Evolutionary conservation across 2,329 filamentous ascomycete genomes (phyloP).

Genomic region (Cercospora citrullina): DNA sequence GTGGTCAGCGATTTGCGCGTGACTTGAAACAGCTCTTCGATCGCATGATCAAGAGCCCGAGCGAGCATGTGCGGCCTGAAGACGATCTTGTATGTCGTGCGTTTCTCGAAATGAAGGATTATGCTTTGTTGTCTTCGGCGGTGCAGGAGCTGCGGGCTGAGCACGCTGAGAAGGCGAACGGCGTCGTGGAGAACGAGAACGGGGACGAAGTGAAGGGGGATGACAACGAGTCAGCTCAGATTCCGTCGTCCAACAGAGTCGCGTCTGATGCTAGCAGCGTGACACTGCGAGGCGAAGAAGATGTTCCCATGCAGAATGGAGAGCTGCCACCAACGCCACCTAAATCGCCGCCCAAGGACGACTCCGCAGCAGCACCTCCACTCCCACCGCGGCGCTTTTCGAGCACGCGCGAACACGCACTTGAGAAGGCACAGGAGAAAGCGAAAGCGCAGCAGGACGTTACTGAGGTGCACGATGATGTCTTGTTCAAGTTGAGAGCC

Average conservation of each 20-base stretch:
- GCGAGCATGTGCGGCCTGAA: conserved; percentile 36
- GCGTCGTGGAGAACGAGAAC: neutral
- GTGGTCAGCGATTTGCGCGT: conserved; percentile 39
- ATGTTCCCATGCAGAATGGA: conserved; percentile 29
- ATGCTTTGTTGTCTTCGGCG: conserved; percentile 27
- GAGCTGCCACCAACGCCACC: conserved; percentile 35
- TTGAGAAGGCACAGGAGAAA: conserved; percentile 57
- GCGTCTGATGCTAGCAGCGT: conserved; percentile 30
- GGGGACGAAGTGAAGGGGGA: neutral
- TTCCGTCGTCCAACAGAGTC: neutral
- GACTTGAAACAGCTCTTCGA: conserved; percentile 40
- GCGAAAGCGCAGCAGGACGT: conserved; percentile 80
- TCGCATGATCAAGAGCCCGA: conserved; percentile 39
- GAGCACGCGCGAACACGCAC: conserved; percentile 31
- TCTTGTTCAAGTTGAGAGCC: conserved; percentile 85
- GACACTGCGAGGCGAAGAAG: conserved; percentile 31
- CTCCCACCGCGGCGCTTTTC: conserved; percentile 47
- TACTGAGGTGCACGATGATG: conserved; percentile 90
- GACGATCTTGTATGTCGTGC: conserved; percentile 40
- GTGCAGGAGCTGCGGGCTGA: conserved; percentile 19
- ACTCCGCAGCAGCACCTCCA: conserved; percentile 48
- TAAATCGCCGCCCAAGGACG: conserved; percentile 41
- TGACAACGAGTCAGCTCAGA: neutral
- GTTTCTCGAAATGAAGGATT: conserved; percentile 36
- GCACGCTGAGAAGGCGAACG: conserved; percentile 6